A percentile compares a stretch with the other conserved stretches of the same genome.
Evolutionary conservation across 2,329 filamentous ascomycete species (phyloP).

Genomic region (Aspergillus brunneoviolaceus): DNA sequence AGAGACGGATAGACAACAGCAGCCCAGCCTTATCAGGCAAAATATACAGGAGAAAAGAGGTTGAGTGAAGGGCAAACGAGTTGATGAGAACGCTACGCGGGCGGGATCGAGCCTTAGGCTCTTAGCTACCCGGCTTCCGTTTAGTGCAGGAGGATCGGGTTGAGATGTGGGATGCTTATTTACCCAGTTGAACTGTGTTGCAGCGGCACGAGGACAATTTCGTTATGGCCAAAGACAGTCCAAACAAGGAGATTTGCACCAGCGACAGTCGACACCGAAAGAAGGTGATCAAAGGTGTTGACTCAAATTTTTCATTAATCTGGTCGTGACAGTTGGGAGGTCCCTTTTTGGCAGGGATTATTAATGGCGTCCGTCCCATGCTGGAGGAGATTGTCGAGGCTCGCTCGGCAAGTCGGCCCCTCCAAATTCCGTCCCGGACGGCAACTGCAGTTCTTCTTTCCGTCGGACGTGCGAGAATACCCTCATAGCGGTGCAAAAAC

Average conservation of each 20-base stretch:
- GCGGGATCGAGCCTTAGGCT: constrained; percentile 3
- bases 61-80: not conserved
- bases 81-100: constrained; percentile 3
- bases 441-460: not conserved
- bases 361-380: not conserved
- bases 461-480: not conserved
- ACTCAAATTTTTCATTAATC: not conserved
- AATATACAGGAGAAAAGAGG: constrained; percentile 1
- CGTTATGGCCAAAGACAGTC: not conserved
- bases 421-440: not conserved
- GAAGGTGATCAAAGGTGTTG: not conserved
- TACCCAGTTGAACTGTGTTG: not conserved
- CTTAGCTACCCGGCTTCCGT: constrained; percentile 2
- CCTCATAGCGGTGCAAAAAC: not conserved
- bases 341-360: not conserved
- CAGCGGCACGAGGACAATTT: not conserved
- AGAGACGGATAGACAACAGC: not conserved
- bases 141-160: constrained; percentile 4
- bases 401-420: not conserved
- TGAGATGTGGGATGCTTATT: constrained; percentile 3
- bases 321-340: not conserved
- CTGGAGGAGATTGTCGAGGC: not conserved
- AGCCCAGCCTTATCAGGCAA: not conserved
- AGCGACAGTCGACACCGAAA: not conserved
- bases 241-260: not conserved